phyloP scores from a whole-genome alignment of 2,329 filamentous ascomycete genomes.

The Malbranchea zuffiana region DNA sequence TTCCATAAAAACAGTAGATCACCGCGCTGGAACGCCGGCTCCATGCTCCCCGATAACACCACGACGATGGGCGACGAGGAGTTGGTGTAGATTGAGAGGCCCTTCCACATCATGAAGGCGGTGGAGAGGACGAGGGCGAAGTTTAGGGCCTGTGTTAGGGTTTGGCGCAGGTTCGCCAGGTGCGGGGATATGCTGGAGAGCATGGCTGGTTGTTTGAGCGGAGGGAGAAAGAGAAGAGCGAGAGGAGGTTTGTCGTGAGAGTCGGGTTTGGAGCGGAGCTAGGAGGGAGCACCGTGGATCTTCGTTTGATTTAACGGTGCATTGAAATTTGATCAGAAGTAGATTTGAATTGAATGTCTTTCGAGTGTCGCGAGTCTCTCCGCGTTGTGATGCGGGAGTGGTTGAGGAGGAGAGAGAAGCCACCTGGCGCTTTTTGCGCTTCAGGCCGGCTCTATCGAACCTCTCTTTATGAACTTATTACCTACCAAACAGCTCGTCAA shows the following conservation, averaged over 20 bases:
- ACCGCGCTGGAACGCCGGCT: slow-evolving; percentile 55
- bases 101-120: slow-evolving; percentile 94
- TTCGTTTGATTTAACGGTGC: no score
- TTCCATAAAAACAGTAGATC: slow-evolving; percentile 57
- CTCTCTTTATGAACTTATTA: no score
- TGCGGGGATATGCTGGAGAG: slow-evolving; percentile 51
- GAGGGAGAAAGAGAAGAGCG: slow-evolving; percentile 32
- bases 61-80: slow-evolving; percentile 60
- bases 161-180: slow-evolving; percentile 60
- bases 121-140: slow-evolving; percentile 83
- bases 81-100: slow-evolving; percentile 66
- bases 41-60: slow-evolving; percentile 57
- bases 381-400: no score
- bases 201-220: slow-evolving; percentile 42
- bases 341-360: no score
- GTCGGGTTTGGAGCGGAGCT: not conserved
- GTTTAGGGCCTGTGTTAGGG: slow-evolving; percentile 72
- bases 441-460: no score
- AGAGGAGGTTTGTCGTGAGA: slow-evolving; percentile 42
- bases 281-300: not conserved
- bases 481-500: no score
- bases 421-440: no score
- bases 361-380: no score
- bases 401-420: no score
- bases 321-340: no score